Base-by-base conservation (phyloP, 495 filamentous ascomycete species). In the Aspergillus sclerotiicarbonarius region DNA sequence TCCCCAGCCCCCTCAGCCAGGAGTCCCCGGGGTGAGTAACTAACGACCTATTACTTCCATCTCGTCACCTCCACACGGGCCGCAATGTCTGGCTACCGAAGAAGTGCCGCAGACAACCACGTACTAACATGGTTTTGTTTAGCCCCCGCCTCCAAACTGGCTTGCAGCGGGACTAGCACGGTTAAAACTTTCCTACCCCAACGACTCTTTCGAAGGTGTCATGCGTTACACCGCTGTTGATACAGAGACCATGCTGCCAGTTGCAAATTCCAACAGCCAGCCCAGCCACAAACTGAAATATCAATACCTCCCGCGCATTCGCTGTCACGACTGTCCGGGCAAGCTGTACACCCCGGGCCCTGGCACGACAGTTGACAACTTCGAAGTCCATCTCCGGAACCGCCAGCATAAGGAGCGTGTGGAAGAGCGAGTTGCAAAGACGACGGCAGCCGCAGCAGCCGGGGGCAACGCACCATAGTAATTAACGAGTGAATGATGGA, bases 321-420 rank as follows among this genome's bases (percentile, higher is more conserved):
- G 87, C 33, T 98, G 94, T 66, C 82, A 84, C 43, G 94, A 97
- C 67, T 97, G 94, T 72, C 90, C 93, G 2, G 90, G 91, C 33
- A 97, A 96, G 69, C 74, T 96, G 31, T 98, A 98, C 69, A 96
- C 89, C 0, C 88, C 91, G 1, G 89, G 90, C 0, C 92, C 93
- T 0, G 90, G 84, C 20, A 86, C 80, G 66, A 90, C 91, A 0
- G 87, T 91, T 10, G 85, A 86, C n/a, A 92, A 94, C 65, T 96
- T 96, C 56, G 87, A 93, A 72, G 85, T 93, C 6, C 92, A 96
- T 73, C 75, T 96, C n/a, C 87, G 83, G 63, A 94, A 95, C 71
- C 74, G 84, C 37, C 70, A 80, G 19, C 94, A 97, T 75, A 85
- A 87, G 66, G 83, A 90, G 65, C 83, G 78, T 57, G 91, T 96